These are phyloP conservation scores for Diplosphaera chodatii DNA, from an alignment of 139 green algal genomes.

Conservation along the genomic window DNA sequence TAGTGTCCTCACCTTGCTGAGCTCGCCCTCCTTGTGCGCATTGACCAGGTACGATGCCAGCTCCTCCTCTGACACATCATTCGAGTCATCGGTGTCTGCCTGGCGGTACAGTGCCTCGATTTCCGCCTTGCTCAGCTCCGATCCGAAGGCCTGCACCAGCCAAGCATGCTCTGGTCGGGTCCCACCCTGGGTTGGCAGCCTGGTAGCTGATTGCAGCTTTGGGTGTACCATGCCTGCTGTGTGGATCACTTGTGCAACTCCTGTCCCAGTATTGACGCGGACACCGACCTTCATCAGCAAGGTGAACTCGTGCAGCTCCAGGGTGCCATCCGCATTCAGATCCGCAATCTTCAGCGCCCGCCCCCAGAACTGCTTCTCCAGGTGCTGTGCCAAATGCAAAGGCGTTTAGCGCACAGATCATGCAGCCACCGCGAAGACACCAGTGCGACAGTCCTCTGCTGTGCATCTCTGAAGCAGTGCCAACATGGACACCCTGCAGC, in stretches of 20 bases:
- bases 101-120: conserved; percentile 17
- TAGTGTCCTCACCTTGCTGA: conserved; percentile 3
- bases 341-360: conserved; percentile 31
- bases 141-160: conserved; percentile 30
- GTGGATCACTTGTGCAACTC: no score
- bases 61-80: conserved; percentile 12
- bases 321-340: conserved; percentile 21
- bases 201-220: no score
- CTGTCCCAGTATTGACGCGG: no score
- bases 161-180: no score
- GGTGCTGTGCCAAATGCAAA: background rate
- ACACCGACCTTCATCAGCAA: conserved; percentile 25
- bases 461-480: no score
- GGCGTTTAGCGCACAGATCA: no score
- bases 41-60: conserved; percentile 16
- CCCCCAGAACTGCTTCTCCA: conserved; percentile 41
- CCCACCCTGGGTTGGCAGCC: no score
- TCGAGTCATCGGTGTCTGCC: conserved; percentile 13
- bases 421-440: no score
- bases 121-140: conserved; percentile 19
- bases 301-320: conserved; percentile 24
- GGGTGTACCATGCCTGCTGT: no score
- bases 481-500: no score
- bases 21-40: background rate
- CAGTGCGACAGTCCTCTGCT: no score